phyloP scores from a whole-genome alignment of 352 stramenopile species.

The Phytophthora uliginosa region DNA sequence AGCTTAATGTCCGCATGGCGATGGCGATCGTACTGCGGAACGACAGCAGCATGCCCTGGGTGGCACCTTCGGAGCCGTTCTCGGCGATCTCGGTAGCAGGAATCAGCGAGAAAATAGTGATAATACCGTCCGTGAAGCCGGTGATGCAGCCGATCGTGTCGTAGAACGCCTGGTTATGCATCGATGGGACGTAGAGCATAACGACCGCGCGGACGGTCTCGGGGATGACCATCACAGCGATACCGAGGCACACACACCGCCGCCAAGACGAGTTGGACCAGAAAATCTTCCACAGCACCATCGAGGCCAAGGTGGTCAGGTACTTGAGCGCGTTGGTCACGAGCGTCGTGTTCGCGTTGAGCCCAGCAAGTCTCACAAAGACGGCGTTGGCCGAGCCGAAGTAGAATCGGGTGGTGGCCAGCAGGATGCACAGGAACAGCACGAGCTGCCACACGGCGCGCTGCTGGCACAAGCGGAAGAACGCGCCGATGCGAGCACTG shows the following conservation, averaged over 20 bases:
- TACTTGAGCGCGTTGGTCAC: slow-evolving; percentile 64
- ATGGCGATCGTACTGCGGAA: slow-evolving; percentile 72
- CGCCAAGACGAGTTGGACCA: slow-evolving; percentile 60
- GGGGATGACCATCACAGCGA: slow-evolving; percentile 52
- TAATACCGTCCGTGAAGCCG: slow-evolving; percentile 68
- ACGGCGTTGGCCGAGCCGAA: slow-evolving; percentile 56
- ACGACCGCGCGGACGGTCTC: slow-evolving; percentile 71
- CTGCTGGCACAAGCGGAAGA: slow-evolving; percentile 82
- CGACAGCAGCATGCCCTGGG: slow-evolving; percentile 69
- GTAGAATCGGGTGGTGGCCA: slow-evolving; percentile 66
- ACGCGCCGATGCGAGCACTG: slow-evolving; percentile 38
- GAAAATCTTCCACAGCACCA: slow-evolving; percentile 68
- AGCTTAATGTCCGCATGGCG: slow-evolving; percentile 63
- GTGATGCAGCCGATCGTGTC: slow-evolving; percentile 60
- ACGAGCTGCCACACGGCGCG: slow-evolving; percentile 83
- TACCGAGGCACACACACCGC: slow-evolving; percentile 44
- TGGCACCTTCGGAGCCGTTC: slow-evolving; percentile 75
- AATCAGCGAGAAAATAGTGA: slow-evolving; percentile 80
- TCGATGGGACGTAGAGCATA: slow-evolving; percentile 61
- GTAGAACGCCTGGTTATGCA: slow-evolving; percentile 57
- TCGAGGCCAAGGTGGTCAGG: slow-evolving; percentile 56
- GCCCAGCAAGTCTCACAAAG: slow-evolving; percentile 42
- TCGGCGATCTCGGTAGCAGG: slow-evolving; percentile 77
- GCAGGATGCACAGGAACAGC: slow-evolving; percentile 71
- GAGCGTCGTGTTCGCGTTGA: slow-evolving; percentile 55